Percentiles rank a stretch among this genome's conserved stretches.
Conservation (phyloP, 805 yeast species). For the Monosporozyma unispora region DNA sequence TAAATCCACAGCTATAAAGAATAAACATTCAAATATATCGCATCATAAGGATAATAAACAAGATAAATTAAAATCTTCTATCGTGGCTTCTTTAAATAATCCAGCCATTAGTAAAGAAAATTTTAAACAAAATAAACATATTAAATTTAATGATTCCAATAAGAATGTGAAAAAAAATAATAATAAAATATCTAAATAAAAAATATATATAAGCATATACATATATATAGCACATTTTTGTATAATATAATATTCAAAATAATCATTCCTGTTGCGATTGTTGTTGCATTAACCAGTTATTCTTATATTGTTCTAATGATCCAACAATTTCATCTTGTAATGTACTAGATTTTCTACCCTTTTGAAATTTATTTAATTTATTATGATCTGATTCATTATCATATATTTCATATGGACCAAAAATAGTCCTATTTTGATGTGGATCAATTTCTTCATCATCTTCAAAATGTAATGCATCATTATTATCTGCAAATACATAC, state of each 20-base stretch:
- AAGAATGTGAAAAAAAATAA: not conserved
- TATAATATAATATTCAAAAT: not conserved
- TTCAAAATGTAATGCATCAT: conserved; percentile 26
- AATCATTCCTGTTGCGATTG: conserved; percentile 21
- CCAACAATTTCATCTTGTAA: conserved; percentile 29
- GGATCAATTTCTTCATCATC: conserved; percentile 24
- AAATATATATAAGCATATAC: not conserved
- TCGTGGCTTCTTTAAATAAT: conserved; percentile 36
- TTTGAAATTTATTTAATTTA: conserved; percentile 2
- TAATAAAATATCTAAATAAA: not conserved
- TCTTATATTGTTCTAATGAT: conserved; percentile 30
- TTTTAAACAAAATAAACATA: conserved; percentile 45
- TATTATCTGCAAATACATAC: conserved; percentile 24
- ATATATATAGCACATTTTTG: not conserved
- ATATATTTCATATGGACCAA: conserved; percentile 16
- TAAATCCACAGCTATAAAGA: conserved; percentile 32
- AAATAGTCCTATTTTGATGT: conserved; percentile 7
- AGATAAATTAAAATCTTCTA: conserved; percentile 38
- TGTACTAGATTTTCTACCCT: conserved; percentile 24
- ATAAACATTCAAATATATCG: conserved; percentile 3
- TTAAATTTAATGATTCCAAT: conserved; percentile 34
- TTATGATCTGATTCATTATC: conserved; percentile 7
- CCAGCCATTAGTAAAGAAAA: conserved; percentile 48
- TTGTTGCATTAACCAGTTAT: conserved; percentile 31
- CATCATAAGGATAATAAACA: conserved; percentile 21